phyloP scores from a whole-genome alignment of 1,284 basidiomycete species.

The Coniferiporia weirii region DNA sequence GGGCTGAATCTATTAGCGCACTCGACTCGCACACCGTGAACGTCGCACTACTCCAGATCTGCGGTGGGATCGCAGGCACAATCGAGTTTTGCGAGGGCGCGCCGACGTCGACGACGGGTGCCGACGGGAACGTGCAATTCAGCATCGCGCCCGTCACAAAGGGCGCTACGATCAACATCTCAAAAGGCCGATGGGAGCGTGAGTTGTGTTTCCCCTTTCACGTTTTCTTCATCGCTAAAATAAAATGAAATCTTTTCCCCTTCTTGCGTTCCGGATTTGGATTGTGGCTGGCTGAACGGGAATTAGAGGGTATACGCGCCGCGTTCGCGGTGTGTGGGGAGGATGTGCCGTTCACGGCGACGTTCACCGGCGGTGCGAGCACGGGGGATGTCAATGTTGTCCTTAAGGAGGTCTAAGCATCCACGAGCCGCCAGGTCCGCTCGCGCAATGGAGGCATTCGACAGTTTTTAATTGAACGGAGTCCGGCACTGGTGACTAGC shows the following conservation, averaged over 20 bases:
- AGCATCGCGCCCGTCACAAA: slow-evolving; percentile 26
- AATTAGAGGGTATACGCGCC: slow-evolving; percentile 27
- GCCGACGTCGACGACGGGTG: slow-evolving; percentile 28
- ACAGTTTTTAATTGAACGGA: no score
- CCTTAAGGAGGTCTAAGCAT: slow-evolving; percentile 11
- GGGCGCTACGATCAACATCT: slow-evolving; percentile 30
- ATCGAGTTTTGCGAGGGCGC: slow-evolving; percentile 30
- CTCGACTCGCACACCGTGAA: slow-evolving; percentile 30
- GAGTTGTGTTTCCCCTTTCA: background rate
- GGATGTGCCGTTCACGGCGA: slow-evolving; percentile 30
- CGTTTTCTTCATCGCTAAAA: background rate
- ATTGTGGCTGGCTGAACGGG: background rate
- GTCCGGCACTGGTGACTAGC: no score
- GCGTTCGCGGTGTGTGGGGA: slow-evolving; percentile 27
- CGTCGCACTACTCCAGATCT: slow-evolving; percentile 31
- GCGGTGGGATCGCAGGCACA: slow-evolving; percentile 29
- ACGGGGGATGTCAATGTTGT: slow-evolving; percentile 28
- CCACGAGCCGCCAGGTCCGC: no score
- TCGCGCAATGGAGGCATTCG: no score
- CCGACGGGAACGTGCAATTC: slow-evolving; percentile 27
- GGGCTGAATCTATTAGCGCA: slow-evolving; percentile 20
- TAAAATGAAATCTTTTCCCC: background rate
- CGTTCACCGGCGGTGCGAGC: slow-evolving; percentile 26
- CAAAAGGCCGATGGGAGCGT: slow-evolving; percentile 33
- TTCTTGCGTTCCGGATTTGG: background rate